These are phyloP conservation scores for Tolypocladium nubicola DNA, from an alignment of 2,329 filamentous ascomycete genomes.

Conservation along the genomic window DNA sequence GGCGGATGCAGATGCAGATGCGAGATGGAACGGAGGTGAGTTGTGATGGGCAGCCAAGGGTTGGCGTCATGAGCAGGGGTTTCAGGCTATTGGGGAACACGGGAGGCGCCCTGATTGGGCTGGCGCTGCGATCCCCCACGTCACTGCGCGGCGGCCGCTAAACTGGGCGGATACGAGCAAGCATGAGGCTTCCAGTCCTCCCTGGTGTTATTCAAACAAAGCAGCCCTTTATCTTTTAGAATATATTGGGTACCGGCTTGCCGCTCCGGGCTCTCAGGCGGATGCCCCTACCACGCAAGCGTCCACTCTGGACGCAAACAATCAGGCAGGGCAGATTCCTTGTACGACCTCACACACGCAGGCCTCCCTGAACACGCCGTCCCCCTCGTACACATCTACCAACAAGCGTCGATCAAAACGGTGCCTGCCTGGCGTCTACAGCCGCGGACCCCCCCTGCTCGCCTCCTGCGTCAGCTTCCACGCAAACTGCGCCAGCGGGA, in stretches of 20 bases:
- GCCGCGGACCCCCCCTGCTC: slow-evolving; percentile 13
- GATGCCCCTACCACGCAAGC: too few relatives aligned
- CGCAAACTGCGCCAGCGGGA: slow-evolving; percentile 64
- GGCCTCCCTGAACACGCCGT: not conserved
- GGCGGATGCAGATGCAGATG: not conserved
- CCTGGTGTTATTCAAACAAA: not conserved
- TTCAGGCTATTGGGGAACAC: not conserved
- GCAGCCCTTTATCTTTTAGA: too few relatives aligned
- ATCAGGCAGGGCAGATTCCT: too few relatives aligned
- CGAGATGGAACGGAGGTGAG: not conserved
- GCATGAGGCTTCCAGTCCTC: too few relatives aligned
- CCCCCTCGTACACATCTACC: not conserved
- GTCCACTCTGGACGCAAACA: too few relatives aligned
- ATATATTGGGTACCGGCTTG: too few relatives aligned
- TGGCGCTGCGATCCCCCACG: not conserved
- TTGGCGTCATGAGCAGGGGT: not conserved
- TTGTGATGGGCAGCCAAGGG: not conserved
- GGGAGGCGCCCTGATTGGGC: not conserved
- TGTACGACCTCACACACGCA: too few relatives aligned
- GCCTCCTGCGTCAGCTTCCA: slow-evolving; percentile 58
- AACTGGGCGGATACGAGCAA: not conserved
- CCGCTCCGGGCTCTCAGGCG: too few relatives aligned
- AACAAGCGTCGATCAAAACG: not conserved
- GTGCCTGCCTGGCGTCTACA: slow-evolving; percentile 9
- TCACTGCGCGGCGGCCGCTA: not conserved